Evolutionary conservation across 116 monocot species (phyloP).

Genomic region (Cymodocea nodosa): DNA sequence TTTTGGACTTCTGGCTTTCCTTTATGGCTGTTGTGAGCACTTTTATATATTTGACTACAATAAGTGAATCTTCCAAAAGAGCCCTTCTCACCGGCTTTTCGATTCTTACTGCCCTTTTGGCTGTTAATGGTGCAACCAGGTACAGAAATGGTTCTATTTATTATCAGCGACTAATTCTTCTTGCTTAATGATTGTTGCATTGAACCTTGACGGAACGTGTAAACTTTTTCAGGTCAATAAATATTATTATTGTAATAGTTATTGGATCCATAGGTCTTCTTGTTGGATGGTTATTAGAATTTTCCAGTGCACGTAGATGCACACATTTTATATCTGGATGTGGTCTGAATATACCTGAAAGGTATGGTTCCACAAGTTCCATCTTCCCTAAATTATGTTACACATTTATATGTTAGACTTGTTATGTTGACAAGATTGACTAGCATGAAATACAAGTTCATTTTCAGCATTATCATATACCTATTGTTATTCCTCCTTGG

Average conservation of each 20-base stretch:
- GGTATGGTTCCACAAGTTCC: conserved; percentile 18
- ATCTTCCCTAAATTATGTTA: background rate
- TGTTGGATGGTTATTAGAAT: conserved; percentile 80
- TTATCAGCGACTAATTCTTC: background rate
- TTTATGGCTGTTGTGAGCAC: conserved; percentile 97
- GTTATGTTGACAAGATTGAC: background rate
- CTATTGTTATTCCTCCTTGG: background rate
- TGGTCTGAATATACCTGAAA: conserved; percentile 22
- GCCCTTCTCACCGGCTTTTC: conserved; percentile 61
- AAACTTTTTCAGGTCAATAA: conserved; percentile 41
- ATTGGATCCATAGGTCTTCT: conserved; percentile 72
- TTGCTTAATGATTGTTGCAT: background rate
- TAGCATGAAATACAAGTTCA: background rate
- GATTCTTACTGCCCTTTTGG: conserved; percentile 81
- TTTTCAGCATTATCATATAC: background rate
- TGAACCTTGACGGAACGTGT: background rate
- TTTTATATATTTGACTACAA: conserved; percentile 71
- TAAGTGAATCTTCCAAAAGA: conserved; percentile 66
- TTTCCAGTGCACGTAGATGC: conserved; percentile 32
- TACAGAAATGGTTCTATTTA: conserved; percentile 5
- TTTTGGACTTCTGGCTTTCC: conserved; percentile 98
- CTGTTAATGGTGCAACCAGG: conserved; percentile 78
- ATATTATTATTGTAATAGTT: conserved; percentile 63
- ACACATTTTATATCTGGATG: conserved; percentile 15
- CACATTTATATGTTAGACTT: background rate